Evolutionary conservation across 371 early-diverging fungal species (phyloP).

Genomic region (Amoeboaphelidium protococcarum): DNA sequence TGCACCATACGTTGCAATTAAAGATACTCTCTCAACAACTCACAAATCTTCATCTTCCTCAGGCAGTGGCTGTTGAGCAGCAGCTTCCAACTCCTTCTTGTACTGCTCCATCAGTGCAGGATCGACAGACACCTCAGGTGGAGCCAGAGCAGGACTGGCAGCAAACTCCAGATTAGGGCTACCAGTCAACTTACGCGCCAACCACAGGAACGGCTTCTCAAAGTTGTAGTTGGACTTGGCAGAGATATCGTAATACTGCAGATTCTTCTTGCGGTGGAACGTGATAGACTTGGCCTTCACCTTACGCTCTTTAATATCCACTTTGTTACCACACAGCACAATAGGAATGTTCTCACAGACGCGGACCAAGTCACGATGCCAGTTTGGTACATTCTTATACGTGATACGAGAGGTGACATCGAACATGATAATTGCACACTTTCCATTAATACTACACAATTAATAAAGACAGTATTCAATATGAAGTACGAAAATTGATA

Average conservation of each 20-base stretch:
- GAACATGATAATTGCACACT: conserved; percentile 99
- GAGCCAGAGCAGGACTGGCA: conserved; percentile 88
- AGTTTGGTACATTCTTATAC: conserved; percentile 99
- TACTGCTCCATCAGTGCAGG: conserved; percentile 43
- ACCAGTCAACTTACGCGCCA: conserved; percentile 87
- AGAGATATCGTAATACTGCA: conserved; percentile 98
- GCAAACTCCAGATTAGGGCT: conserved; percentile 89
- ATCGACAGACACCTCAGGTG: conserved; percentile 84
- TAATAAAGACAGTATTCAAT: too few species aligned
- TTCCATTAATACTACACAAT: conserved; percentile 66
- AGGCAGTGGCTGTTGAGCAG: conserved; percentile 57
- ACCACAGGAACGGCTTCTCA: conserved; percentile 99
- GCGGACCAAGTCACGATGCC: conserved; percentile 96
- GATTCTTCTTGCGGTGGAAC: conserved; percentile 95
- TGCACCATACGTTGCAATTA: too few species aligned
- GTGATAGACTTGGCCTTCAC: conserved; percentile 98
- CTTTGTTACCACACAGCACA: conserved; percentile 99
- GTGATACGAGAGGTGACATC: conserved; percentile 99
- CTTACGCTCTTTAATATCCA: conserved; percentile 98
- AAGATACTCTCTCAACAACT: too few species aligned
- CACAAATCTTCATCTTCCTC: conserved; percentile 29
- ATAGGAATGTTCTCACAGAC: conserved; percentile 99
- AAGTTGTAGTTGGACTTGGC: conserved; percentile 99
- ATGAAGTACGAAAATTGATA: not conserved
- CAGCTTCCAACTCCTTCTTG: conserved; percentile 38